phyloP scores from a whole-genome alignment of 2,329 filamentous ascomycete genomes.

The Ophiostoma quercus region DNA sequence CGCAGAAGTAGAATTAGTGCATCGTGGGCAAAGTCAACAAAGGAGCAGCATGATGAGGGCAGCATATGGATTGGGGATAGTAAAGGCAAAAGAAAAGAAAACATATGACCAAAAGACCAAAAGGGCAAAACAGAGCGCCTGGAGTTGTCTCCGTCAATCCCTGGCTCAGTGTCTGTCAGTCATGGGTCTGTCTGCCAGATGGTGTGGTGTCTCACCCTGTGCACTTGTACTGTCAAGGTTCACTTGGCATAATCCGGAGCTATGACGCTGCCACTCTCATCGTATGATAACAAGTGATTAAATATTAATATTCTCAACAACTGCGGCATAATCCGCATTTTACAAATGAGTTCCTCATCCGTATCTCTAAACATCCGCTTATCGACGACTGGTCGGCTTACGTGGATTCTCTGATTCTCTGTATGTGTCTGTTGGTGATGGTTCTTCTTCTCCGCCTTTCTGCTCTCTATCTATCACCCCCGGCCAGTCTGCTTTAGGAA shows the following conservation, averaged over 20 bases:
- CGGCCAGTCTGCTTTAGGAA: neutral
- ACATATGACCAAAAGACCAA: neutral
- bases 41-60: neutral
- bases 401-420: neutral
- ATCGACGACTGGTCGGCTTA: neutral
- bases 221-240: too few relatives aligned
- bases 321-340: too few relatives aligned
- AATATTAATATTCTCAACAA: too few relatives aligned
- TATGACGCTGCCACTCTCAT: too few relatives aligned
- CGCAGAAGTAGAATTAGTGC: neutral
- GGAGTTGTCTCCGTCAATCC: neutral
- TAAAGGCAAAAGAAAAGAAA: too few relatives aligned
- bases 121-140: neutral
- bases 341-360: too few relatives aligned
- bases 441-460: neutral
- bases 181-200: neutral
- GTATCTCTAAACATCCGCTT: too few relatives aligned
- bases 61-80: neutral
- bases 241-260: too few relatives aligned
- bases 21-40: neutral
- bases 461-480: neutral
- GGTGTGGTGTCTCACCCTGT: neutral
- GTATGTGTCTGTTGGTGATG: slow-evolving; percentile 7
- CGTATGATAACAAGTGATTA: too few relatives aligned
- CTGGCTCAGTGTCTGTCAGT: neutral